Evolutionary conservation across 768 basidiomycete species (phyloP), one percentile per base, ranked within the genome.

Genomic region (Lactarius pseudohatsudake): DNA sequence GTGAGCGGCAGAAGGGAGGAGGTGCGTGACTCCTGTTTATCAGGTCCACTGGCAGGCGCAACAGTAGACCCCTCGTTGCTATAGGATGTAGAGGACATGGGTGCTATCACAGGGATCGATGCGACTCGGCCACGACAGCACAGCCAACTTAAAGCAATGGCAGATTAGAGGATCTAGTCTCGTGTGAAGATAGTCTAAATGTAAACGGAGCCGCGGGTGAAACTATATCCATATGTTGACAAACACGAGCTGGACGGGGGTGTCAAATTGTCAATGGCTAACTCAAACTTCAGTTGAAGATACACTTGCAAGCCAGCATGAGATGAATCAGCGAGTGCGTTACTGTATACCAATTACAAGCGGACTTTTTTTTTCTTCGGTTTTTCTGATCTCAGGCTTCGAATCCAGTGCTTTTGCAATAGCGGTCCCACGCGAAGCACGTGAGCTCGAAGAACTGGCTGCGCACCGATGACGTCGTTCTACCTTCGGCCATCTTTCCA

Each of bases 1-100:
- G 88, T 91, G 61, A 91, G 68, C 43, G 74, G 74, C 57, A 78
- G 41, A 64, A 77, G 74, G 1, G 71, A 68, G 8, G 76, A 74
- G 8, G 69, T 63, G 20, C 41, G 40, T 18, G 34, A 22, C 8
- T n/a, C 40, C 47, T 28, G 16, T 59, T 32, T 66, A 45, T 57
- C n/a, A 26, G 47, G 11, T 50, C 22, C 36, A 26, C 36, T 36
- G 36, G 53, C 8, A 6, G 38, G 30, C 9, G 32, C n/a, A 38
- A n/a, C 13, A 16, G 47, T 28, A 22, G 36, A 57, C 5, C 13
- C 45, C 15, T 41, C 32, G 32, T 34, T 53, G 11, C 9, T 4
- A 30, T 26, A 32, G 30, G 11, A 41, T 32, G 43, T 34, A 15
- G 56, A 47, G 11, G 64, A 57, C 60, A 57, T 61, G 45, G 55